Evolutionary conservation across 148 eudicot species (phyloP).

Genomic region (Vaccinium corymbosum): DNA sequence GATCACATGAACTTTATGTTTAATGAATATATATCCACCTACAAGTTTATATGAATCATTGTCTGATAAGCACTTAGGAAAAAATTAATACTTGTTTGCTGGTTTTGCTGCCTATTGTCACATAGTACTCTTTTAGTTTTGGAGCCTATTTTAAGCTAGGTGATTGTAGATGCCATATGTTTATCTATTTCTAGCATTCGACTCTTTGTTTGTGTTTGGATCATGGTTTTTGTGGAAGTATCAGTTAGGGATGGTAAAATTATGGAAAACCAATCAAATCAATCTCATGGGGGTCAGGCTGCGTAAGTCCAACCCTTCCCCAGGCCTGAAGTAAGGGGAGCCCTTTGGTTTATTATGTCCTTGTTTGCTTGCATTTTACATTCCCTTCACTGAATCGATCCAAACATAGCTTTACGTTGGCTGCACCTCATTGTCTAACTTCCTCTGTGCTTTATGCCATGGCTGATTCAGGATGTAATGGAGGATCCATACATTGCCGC

Average conservation of each 20-base stretch:
- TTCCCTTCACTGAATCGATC: not conserved
- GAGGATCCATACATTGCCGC: constrained; percentile 88
- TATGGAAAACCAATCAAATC: not conserved
- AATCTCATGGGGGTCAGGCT: not conserved
- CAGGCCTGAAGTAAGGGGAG: not conserved
- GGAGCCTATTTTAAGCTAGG: not conserved
- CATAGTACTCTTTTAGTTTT: not conserved
- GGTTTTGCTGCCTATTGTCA: not conserved
- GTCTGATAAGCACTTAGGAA: not conserved
- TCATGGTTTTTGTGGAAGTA: not conserved
- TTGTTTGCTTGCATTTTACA: not conserved
- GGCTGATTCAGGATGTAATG: constrained; percentile 66
- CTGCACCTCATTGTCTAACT: constrained; percentile 10
- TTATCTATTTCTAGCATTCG: not conserved
- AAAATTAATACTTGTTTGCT: not conserved
- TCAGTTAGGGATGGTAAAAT: not conserved
- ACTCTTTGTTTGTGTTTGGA: not conserved
- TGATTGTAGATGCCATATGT: no score
- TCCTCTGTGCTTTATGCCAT: not conserved
- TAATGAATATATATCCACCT: not conserved
- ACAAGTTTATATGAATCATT: not conserved
- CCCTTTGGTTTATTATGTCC: not conserved
- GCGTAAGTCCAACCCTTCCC: not conserved
- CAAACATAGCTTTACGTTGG: constrained; percentile 5
- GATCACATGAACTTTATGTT: not conserved